Base-by-base conservation (phyloP, 78 protist species). In the Trichosphaerium sp. region DNA sequence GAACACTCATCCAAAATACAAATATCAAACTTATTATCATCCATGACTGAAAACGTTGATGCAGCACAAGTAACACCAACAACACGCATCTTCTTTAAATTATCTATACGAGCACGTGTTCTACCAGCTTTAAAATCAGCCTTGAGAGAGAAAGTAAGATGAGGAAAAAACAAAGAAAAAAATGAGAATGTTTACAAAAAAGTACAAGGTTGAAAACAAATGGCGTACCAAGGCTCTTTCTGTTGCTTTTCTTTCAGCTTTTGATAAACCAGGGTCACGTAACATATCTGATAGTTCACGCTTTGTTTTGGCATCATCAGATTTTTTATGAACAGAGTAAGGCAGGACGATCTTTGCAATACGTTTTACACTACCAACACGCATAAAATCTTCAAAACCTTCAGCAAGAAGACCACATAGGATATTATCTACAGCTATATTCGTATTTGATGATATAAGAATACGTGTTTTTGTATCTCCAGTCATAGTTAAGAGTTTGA, bases 401-500 rank as follows among this genome's bases (percentile, higher is more conserved):
- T 60, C 59, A n/a, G 51, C 48, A 2, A 84, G 35, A 58, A 88
- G 66, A 11, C 71, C 68, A 0, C 32, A 39, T 14, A 88, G 77
- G n/a, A 88, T 57, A 31, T 83, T 29, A 37, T 88, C 93, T 10
- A 88, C 93, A 7, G 93, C 93, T 1, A 66, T 71, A 61, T 88
- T 88, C n/a, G 93, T 88, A 11, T 63, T 29, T 12, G 84, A 71
- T 2, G 79, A 42, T 0, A 88, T 31, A 43, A 84, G 26, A 7
- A 87, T 43, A 42, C 69, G 70, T 34, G 58, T 28, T 21, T 44
- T 41, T 28, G 61, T 66, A 51, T 85, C 74, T 1, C 75, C 80
- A 6, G 75, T 78, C 2, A 28, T 23, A 28, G 29, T 59, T 31
- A 78, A 42, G 3, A 78, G 47, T 0, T 35, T 18, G 26, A 35